Evolutionary conservation across 1,139 yeast genomes (phyloP).

Genomic region (Yamadazyma songkhlaensis): DNA sequence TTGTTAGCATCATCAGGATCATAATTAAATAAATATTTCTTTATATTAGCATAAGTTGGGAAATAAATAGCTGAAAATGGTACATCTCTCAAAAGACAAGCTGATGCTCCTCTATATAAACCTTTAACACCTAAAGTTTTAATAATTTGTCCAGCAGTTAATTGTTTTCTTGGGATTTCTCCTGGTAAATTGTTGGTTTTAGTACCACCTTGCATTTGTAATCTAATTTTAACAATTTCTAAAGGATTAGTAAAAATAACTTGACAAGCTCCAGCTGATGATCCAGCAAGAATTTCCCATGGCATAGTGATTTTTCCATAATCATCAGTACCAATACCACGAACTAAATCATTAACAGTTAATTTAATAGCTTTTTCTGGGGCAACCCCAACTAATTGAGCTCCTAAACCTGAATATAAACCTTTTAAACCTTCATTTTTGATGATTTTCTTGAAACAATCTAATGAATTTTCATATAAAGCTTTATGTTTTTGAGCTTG

Average conservation of each 20-base stretch:
- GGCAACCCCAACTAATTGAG: constrained; percentile 95
- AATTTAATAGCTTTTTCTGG: constrained; percentile 98
- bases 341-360: constrained; percentile 86
- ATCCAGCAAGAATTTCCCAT: constrained; percentile 86
- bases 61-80: constrained; percentile 97
- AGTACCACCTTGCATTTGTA: constrained; percentile 88
- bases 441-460: constrained; percentile 80
- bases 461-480: constrained; percentile 74
- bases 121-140: constrained; percentile 81
- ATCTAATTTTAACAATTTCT: constrained; percentile 91
- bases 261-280: constrained; percentile 95
- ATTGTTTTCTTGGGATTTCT: constrained; percentile 45
- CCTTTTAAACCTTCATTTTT: constrained; percentile 80
- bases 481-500: constrained; percentile 86
- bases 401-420: constrained; percentile 90
- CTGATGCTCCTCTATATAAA: constrained; percentile 85
- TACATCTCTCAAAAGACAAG: constrained; percentile 91
- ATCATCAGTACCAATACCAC: constrained; percentile 68
- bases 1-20: constrained; percentile 61
- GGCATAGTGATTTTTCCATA: constrained; percentile 58
- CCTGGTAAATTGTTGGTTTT: constrained; percentile 40
- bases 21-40: constrained; percentile 76
- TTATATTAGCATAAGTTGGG: constrained; percentile 94
- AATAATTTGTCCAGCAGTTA: constrained; percentile 71
- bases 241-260: constrained; percentile 94